These are phyloP conservation scores for Boletus barrowsii DNA, from an alignment of 768 basidiomycete genomes.

Conservation along the genomic window DNA sequence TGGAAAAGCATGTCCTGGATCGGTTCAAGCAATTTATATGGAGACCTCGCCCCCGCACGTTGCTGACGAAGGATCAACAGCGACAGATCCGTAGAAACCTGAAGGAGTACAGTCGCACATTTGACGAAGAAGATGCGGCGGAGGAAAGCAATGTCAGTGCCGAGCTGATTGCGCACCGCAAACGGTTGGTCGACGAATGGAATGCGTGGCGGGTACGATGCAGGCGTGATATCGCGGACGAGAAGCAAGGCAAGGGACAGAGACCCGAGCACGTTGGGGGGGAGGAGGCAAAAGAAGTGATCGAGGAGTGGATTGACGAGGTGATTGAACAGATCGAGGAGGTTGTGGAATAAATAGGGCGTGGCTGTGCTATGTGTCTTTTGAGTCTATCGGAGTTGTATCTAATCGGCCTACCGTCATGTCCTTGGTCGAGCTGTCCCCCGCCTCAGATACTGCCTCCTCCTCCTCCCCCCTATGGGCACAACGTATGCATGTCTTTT, in stretches of 20 bases:
- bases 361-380: conserved; percentile 23
- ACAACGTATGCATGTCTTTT: conserved; percentile 47
- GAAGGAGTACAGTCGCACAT: conserved; percentile 84
- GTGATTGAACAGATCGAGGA: conserved; percentile 92
- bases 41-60: conserved; percentile 90
- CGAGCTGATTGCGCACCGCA: conserved; percentile 85
- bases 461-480: conserved; percentile 70
- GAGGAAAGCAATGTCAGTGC: conserved; percentile 94
- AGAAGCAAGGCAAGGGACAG: conserved; percentile 41
- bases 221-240: conserved; percentile 62
- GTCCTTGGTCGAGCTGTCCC: conserved; percentile 28
- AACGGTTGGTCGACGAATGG: conserved; percentile 96
- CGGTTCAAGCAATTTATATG: conserved; percentile 99
- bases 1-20: conserved; percentile 85
- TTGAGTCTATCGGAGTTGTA: not conserved
- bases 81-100: conserved; percentile 83
- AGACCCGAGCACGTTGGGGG: conserved; percentile 35
- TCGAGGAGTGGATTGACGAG: conserved; percentile 93
- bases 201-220: conserved; percentile 89
- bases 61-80: conserved; percentile 86
- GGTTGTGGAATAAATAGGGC: conserved; percentile 44
- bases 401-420: conserved; percentile 27
- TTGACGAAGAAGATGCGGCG: conserved; percentile 96
- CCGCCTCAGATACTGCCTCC: conserved; percentile 29
- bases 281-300: conserved; percentile 75